Conservation (phyloP, 768 basidiomycete species). For the Tulasnella sp. region DNA sequence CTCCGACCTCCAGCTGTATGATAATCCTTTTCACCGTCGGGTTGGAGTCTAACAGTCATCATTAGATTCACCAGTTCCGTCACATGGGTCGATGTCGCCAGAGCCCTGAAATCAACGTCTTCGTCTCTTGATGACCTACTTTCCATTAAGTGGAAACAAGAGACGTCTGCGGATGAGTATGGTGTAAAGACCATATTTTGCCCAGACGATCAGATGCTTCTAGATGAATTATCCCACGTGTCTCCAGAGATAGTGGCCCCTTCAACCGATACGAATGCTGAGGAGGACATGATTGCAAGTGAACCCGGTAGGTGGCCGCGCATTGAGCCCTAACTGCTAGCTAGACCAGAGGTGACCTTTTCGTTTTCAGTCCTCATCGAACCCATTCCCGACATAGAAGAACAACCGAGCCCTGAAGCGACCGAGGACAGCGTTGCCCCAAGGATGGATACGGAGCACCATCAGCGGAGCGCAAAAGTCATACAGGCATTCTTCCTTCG, state of each 20-base stretch:
- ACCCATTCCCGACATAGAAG: neutral
- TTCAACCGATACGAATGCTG: too few relatives aligned
- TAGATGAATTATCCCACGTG: neutral
- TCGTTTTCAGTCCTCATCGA: neutral
- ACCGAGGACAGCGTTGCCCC: neutral
- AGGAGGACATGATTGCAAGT: too few relatives aligned
- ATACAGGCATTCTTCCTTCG: neutral
- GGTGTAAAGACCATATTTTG: neutral
- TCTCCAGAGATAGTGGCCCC: too few relatives aligned
- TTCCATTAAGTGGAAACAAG: neutral
- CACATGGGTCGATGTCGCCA: neutral
- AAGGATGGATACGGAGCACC: too few relatives aligned
- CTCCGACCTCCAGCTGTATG: neutral
- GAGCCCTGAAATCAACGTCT: neutral
- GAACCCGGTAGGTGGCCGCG: too few relatives aligned
- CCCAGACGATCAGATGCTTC: neutral
- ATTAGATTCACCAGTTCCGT: neutral
- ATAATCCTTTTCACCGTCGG: neutral
- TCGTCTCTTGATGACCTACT: neutral
- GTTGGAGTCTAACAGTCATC: neutral
- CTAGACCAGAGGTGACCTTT: neutral
- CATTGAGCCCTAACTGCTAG: too few relatives aligned
- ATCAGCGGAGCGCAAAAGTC: too few relatives aligned
- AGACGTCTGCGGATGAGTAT: neutral
- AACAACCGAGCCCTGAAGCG: neutral